Base-by-base conservation (phyloP, 2,329 filamentous ascomycete genomes). In the Cladophialophora immunda region DNA sequence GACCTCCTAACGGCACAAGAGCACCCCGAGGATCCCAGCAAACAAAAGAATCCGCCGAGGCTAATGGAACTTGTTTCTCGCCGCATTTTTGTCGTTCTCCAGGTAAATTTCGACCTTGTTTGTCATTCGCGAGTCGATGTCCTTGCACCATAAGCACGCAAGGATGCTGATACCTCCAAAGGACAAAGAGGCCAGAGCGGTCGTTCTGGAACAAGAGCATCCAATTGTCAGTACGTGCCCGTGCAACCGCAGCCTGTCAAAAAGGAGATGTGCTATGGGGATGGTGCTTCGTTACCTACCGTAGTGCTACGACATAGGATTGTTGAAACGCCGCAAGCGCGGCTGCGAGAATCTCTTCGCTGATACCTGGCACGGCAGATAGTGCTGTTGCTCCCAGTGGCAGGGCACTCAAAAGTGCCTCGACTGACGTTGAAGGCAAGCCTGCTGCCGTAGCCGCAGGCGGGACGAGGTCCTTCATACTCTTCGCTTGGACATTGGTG, bases 381-480 rank as follows among this genome's bases (percentile, higher is more conserved):
- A 64, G 61, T 5, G 61, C 61, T 2, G 34, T 15, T n/a, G 4
- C 45, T 27, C 57, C 62, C 27, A 64, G 27, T 17, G 59, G 59
- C 25, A 62, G 27, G 27, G 59, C 61, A n/a, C 17, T 5, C n/a
- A 61, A 17, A 6, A 65, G 19, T 11, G 56, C 62, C 22, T 47
- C 36, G 34, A 36, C 54, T 41, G 54, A 29, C 2, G 30, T 38
- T 32, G 58, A 30, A 5, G 77, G 68, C 0, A 80, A 70, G 7
- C 79, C 79, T 4, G 79, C 79, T 0, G 71, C 73, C 1, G 72
- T 74, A 13, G 72, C 79, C 0, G 79, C 79, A 1, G 71, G 47
- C 2, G 79, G 77, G 8, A 81, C 75, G 7, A 78, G 73, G 9
- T 71, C 71, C 6, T 53, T 32, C 45, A 54, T 54, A 27, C 27